Base-by-base conservation (phyloP, 176 grass and related monocot species). In the Bonia amplexicaulis region DNA sequence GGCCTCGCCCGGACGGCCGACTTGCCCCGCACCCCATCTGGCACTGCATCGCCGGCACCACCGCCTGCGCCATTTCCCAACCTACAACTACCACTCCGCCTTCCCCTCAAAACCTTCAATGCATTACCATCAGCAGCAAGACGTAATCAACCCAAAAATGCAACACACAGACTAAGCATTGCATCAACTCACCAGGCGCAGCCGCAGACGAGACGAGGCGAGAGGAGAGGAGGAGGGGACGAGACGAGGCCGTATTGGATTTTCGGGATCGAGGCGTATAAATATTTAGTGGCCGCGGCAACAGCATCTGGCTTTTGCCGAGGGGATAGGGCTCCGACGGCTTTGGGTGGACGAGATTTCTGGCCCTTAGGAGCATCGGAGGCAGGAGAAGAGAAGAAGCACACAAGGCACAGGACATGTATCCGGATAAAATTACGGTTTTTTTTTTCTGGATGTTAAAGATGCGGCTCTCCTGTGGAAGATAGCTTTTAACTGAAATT, bases 11-110 rank as follows among this genome's bases (percentile, higher is more conserved):
- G 69, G 55, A 88, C 72, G 12, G 74, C 84, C 17, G 87, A 66
- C 25, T 78, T 90, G 77, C 84, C 81, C 42, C 75, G 71, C 71
- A 66, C 85, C 19, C 88, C 71, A 91, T 80, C 78, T 90, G 89
- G 80, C 90, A 94, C 83, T 94, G 91, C 90, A 94, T 94, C 69
- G 93, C 84, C 46, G 93, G 92, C 48, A 99, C 88, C 83, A 96
- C 81, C 73, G 88, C 94, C 78, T 96, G 92, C 61, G 93, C 97
- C 97, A 99, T 99, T 49, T 47, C 67, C 7, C 42, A 20, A 52
- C 58, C 53, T 6, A 6, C 57, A 37, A 10, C 10, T 6, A 22
- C 66, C 42, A 19, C 16, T 15, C 65, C 46, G 48, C 61, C 57
- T 33, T 22, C 71, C 47, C 66, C 57, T 40, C 52, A 3, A 74